Evolutionary conservation across 2,329 filamentous ascomycete species (phyloP).

Genomic region (Madurella fahalii): DNA sequence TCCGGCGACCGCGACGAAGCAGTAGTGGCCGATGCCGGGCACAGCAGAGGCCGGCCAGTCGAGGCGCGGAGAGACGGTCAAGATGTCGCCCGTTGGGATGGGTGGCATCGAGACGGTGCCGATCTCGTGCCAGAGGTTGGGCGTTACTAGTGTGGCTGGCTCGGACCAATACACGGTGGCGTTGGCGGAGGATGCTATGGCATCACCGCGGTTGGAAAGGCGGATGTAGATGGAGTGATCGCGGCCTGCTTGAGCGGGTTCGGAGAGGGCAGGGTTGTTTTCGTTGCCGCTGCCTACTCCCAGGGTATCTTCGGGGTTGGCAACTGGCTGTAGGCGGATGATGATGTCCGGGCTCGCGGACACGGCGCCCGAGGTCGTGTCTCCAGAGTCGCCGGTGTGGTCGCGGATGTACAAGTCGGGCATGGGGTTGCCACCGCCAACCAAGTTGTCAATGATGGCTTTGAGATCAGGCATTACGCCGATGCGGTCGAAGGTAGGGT

Average conservation of each 20-base stretch:
- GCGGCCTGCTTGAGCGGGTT: neutral
- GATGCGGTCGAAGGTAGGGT: slow-evolving; percentile 14
- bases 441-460: slow-evolving; percentile 12
- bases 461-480: slow-evolving; percentile 18
- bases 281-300: slow-evolving; percentile 8
- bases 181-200: neutral
- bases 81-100: neutral
- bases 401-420: slow-evolving; percentile 13
- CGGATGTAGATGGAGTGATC: slow-evolving; percentile 13
- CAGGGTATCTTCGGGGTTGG: slow-evolving; percentile 3
- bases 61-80: slow-evolving; percentile 5
- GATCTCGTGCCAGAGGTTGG: slow-evolving; percentile 9
- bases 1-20: slow-evolving; percentile 11
- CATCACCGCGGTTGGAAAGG: slow-evolving; percentile 8
- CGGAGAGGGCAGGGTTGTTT: slow-evolving; percentile 7
- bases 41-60: neutral
- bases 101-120: slow-evolving; percentile 2
- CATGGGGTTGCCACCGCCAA: neutral
- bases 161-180: slow-evolving; percentile 7
- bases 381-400: slow-evolving; percentile 6
- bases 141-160: slow-evolving; percentile 10
- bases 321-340: slow-evolving; percentile 7
- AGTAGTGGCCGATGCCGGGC: slow-evolving; percentile 4
- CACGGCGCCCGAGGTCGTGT: neutral
- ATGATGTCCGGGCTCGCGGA: slow-evolving; percentile 13